Conservation (phyloP, 371 early-diverging fungal species). For the Saksenaea oblongispora region DNA sequence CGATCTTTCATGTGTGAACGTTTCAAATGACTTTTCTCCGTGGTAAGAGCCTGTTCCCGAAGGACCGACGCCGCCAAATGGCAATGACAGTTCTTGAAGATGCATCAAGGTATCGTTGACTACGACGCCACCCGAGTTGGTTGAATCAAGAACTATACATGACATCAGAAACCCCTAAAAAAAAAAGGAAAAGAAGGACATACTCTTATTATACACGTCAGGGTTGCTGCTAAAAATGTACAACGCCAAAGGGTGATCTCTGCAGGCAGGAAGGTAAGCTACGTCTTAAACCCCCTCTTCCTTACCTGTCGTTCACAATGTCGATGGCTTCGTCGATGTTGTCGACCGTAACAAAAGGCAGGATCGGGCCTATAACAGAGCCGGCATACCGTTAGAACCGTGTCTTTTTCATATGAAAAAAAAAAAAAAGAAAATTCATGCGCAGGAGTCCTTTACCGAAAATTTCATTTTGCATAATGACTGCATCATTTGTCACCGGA, state of each 20-base stretch:
- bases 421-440: background rate
- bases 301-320: conserved; percentile 34
- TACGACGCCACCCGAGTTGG: conserved; percentile 67
- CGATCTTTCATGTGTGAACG: conserved; percentile 69
- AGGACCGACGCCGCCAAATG: conserved; percentile 88
- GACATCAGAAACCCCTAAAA: background rate
- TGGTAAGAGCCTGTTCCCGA: conserved; percentile 85
- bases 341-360: conserved; percentile 72
- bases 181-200: conserved; percentile 9
- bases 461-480: conserved; percentile 76
- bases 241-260: conserved; percentile 71
- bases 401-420: background rate
- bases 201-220: conserved; percentile 36
- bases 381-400: background rate
- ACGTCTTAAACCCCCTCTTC: background rate
- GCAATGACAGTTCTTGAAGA: conserved; percentile 55
- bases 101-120: conserved; percentile 77
- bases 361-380: conserved; percentile 58
- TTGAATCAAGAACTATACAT: conserved; percentile 43
- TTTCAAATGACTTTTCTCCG: conserved; percentile 74
- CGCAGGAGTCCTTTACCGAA: conserved; percentile 43
- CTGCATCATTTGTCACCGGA: conserved; percentile 52
- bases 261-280: background rate
- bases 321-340: conserved; percentile 76
- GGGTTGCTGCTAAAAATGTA: conserved; percentile 59